phyloP scores from a whole-genome alignment of 73 alveolate genomes.

The Paramecium primaurelia region DNA sequence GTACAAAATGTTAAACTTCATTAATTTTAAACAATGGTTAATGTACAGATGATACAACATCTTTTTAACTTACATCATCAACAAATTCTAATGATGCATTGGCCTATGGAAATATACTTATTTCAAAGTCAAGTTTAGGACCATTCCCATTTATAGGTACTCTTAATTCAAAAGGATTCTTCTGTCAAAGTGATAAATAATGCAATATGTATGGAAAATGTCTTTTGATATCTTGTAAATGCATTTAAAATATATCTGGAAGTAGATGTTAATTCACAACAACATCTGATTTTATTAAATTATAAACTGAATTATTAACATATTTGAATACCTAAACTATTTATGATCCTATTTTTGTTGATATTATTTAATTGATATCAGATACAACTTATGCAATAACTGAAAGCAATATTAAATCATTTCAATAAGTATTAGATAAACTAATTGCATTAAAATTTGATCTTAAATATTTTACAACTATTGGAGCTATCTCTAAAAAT shows the following conservation, averaged over 20 bases:
- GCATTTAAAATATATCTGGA: background rate
- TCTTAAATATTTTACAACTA: background rate
- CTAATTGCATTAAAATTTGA: background rate
- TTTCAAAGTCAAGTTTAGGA: background rate
- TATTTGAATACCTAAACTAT: background rate
- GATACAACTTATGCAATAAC: background rate
- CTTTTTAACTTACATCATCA: background rate
- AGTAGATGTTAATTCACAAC: conserved; percentile 47
- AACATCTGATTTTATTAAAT: background rate
- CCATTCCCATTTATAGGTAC: background rate
- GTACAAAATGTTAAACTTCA: background rate
- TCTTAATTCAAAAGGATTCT: background rate
- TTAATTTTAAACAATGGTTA: background rate
- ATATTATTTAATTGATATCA: background rate
- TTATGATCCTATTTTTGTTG: background rate
- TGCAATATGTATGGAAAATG: conserved; percentile 46
- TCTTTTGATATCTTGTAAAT: background rate
- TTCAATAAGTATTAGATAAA: background rate
- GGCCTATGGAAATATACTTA: background rate
- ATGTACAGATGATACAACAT: background rate
- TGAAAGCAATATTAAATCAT: background rate
- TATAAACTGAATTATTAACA: background rate
- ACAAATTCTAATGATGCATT: background rate
- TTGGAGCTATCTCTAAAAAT: background rate
- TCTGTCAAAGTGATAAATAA: conserved; percentile 28